Conservation (phyloP, 805 yeast species). For the Pichia ethanolica region DNA sequence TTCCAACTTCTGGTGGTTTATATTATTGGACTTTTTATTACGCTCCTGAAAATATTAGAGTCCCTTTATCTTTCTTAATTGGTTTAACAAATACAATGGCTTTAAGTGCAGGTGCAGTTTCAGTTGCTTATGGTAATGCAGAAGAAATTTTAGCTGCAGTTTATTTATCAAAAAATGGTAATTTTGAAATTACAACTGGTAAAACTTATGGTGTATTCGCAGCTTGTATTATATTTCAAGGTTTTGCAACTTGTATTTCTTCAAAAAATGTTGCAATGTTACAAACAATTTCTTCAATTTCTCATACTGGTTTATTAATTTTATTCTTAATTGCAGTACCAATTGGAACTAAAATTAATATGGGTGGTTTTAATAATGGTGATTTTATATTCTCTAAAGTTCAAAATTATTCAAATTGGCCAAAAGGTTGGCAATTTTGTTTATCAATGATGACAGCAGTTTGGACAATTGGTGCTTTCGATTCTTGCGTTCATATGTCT, state of each 20-base stretch:
- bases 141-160: slow-evolving; percentile 38
- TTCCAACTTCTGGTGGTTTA: slow-evolving; percentile 58
- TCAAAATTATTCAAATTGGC: slow-evolving; percentile 31
- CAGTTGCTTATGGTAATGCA: slow-evolving; percentile 41
- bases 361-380: slow-evolving; percentile 26
- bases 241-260: slow-evolving; percentile 32
- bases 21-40: slow-evolving; percentile 45
- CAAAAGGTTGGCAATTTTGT: slow-evolving; percentile 36
- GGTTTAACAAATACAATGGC: slow-evolving; percentile 39
- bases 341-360: slow-evolving; percentile 30
- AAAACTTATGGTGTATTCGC: slow-evolving; percentile 39
- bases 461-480: slow-evolving; percentile 48
- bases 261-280: slow-evolving; percentile 34
- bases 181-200: slow-evolving; percentile 32
- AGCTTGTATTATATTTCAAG: slow-evolving; percentile 34
- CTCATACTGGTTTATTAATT: slow-evolving; percentile 31
- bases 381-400: slow-evolving; percentile 31
- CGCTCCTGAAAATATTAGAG: slow-evolving; percentile 32
- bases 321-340: slow-evolving; percentile 41
- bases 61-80: slow-evolving; percentile 34
- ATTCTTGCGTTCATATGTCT: slow-evolving; percentile 43
- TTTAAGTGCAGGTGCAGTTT: slow-evolving; percentile 33
- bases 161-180: slow-evolving; percentile 32
- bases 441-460: slow-evolving; percentile 40
- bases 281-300: slow-evolving; percentile 33